Evolutionary conservation across 192 early-diverging fungal species (phyloP).

Genomic region (Lobulomyces angularis): DNA sequence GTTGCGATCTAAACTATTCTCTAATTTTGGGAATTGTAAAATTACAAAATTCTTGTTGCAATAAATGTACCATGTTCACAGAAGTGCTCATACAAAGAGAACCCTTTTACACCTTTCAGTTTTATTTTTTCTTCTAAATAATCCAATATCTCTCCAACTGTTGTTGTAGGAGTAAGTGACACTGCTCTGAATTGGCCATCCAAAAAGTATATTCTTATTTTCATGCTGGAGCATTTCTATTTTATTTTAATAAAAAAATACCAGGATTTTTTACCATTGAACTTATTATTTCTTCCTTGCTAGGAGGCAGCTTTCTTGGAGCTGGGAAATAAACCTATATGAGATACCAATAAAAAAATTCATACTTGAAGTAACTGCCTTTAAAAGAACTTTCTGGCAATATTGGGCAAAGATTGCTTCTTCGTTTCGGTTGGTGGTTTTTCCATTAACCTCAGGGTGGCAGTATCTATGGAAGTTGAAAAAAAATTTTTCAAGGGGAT

Average conservation of each 20-base stretch:
- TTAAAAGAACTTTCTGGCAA: constrained; percentile 22
- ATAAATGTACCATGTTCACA: not conserved
- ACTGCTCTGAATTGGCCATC: constrained; percentile 28
- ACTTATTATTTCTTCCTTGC: constrained; percentile 22
- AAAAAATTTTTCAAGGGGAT: constrained; percentile 3
- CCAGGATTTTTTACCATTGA: constrained; percentile 9
- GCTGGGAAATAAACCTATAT: constrained; percentile 5
- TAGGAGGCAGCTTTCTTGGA: constrained; percentile 15
- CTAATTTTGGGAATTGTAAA: no score
- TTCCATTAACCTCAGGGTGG: constrained; percentile 16
- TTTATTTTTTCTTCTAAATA: not conserved
- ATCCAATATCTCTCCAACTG: constrained; percentile 17
- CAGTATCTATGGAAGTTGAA: constrained; percentile 13
- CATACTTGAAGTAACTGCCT: constrained; percentile 11
- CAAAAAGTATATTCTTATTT: constrained; percentile 23
- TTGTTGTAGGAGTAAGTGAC: constrained; percentile 24
- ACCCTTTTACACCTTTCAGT: not conserved
- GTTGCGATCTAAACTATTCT: no score
- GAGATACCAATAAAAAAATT: constrained; percentile 9
- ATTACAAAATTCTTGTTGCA: constrained; percentile 3
- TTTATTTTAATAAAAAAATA: constrained; percentile 1
- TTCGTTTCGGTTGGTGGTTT: constrained; percentile 17
- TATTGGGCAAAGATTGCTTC: constrained; percentile 24
- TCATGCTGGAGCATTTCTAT: constrained; percentile 5
- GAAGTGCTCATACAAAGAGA: not conserved